Conservation (phyloP, 371 early-diverging fungal species). For the Caulochytrium protostelioides region DNA sequence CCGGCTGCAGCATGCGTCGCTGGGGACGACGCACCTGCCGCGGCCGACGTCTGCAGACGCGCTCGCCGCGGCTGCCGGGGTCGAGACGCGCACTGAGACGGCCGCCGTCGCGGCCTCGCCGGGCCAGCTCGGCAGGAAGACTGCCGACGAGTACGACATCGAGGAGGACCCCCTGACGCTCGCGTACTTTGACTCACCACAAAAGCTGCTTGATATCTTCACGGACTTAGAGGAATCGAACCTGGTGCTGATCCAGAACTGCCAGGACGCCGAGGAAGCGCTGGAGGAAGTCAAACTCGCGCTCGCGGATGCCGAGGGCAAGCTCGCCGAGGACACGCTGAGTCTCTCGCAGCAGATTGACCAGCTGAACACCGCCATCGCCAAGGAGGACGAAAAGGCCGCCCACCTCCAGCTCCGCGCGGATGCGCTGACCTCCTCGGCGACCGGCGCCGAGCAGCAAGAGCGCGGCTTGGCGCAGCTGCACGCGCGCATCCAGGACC, state of each 20-base stretch:
- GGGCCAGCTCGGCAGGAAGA: conserved; percentile 4
- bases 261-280: conserved; percentile 30
- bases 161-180: conserved; percentile 14
- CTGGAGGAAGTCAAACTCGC: conserved; percentile 21
- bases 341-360: conserved; percentile 26
- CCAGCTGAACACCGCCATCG: conserved; percentile 18
- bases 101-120: neutral
- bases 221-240: conserved; percentile 31
- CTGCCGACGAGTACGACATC: conserved; percentile 6
- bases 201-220: conserved; percentile 25
- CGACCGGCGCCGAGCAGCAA: conserved; percentile 20
- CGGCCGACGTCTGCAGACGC: neutral
- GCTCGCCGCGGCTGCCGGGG: neutral
- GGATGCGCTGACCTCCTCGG: no score
- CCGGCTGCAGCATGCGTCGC: conserved; percentile 8
- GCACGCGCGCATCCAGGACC: conserved; percentile 23
- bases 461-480: conserved; percentile 20
- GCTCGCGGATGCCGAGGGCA: conserved; percentile 17
- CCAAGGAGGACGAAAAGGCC: conserved; percentile 27
- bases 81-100: conserved; percentile 1
- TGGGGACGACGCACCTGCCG: neutral
- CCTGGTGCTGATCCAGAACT: conserved; percentile 25
- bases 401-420: conserved; percentile 15
- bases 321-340: conserved; percentile 24
- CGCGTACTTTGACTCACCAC: conserved; percentile 19